Base-by-base conservation (phyloP, 768 basidiomycete species). In the Serendipita sp. region DNA sequence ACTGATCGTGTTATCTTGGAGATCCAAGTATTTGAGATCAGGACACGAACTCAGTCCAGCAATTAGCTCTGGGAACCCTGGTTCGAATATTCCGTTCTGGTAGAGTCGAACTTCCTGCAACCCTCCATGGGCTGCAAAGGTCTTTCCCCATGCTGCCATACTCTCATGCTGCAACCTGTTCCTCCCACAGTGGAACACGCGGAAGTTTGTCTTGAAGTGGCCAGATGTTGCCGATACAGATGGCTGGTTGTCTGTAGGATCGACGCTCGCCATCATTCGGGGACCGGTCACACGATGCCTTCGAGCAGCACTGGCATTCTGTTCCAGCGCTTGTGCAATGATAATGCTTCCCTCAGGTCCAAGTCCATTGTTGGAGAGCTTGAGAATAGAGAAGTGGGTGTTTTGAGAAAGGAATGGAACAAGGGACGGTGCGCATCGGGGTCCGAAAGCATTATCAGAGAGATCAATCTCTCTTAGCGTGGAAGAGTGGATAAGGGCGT, bases 41-140 rank as follows among this genome's bases (percentile, higher is more conserved):
- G 78, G 75, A 72, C 86, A 88, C 65, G 84, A 78, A 11, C 83
- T 73, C 36, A 99, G 74, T 3, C 93, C 95, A 28, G 74, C 72
- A 3, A 90, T 89, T 28, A 99, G 82, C 10, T 83, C 81, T 7
- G 80, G 80, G 71, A 95, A 88, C 3, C 96, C 96, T 65, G 86
- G 86, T 85, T 90, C 90, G 68, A 92, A 81, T 70, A 99, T 97
- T 3, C 95, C 96, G 71, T 99, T 97, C 78, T 98, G 94, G n/a
- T 90, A 89, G 85, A 98, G 86, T 65, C 89, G 82, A 35, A 98
- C 86, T 68, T 96, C 91, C 63, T 78, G 78, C 36, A 99, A 81
- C 3, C 83, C 84, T 4, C 82, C 85, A 71, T 96, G 92, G 44
- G 83, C 88, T 1, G 84, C 83, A 71, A 95, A 95, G 3, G 95